phyloP scores from a whole-genome alignment of 305 asterid genomes.

The Solanum aculeatissimum region DNA sequence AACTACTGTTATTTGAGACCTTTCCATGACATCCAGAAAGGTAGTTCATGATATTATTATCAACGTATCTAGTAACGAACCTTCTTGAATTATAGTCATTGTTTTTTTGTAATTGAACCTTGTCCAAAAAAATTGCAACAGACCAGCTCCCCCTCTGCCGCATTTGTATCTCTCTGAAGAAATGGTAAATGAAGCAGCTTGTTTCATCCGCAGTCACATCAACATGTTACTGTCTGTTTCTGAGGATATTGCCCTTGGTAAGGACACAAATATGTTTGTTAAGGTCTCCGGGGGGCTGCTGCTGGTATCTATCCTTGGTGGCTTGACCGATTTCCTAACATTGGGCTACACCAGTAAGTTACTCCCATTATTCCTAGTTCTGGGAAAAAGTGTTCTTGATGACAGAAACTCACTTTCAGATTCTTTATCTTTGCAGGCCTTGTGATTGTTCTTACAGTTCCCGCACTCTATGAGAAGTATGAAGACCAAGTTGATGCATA shows the following conservation, averaged over 20 bases:
- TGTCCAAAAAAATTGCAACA: slow-evolving; percentile 19
- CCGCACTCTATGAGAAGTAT: slow-evolving; percentile 60
- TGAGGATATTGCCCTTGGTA: slow-evolving; percentile 57
- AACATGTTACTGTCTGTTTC: slow-evolving; percentile 37
- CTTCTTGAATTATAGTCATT: background rate
- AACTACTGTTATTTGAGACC: background rate
- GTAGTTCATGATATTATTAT: background rate
- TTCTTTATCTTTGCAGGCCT: slow-evolving; percentile 37
- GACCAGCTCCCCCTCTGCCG: slow-evolving; percentile 84
- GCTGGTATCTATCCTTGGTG: slow-evolving; percentile 30
- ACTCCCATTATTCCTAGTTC: background rate
- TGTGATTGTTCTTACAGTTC: slow-evolving; percentile 47
- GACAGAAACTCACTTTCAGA: background rate
- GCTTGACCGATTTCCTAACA: slow-evolving; percentile 45
- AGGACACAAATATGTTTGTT: slow-evolving; percentile 45
- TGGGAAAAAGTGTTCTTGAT: background rate
- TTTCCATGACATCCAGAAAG: background rate
- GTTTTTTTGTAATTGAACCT: background rate
- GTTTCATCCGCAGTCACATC: slow-evolving; percentile 24
- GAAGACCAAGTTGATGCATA: slow-evolving; percentile 35
- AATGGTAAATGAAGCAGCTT: slow-evolving; percentile 37
- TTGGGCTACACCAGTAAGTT: slow-evolving; percentile 52
- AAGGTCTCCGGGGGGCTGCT: slow-evolving; percentile 40
- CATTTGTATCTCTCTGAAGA: slow-evolving; percentile 66
- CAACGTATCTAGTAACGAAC: background rate